phyloP scores from a whole-genome alignment of 176 grass and related monocot species.

The Puya raimondii region DNA sequence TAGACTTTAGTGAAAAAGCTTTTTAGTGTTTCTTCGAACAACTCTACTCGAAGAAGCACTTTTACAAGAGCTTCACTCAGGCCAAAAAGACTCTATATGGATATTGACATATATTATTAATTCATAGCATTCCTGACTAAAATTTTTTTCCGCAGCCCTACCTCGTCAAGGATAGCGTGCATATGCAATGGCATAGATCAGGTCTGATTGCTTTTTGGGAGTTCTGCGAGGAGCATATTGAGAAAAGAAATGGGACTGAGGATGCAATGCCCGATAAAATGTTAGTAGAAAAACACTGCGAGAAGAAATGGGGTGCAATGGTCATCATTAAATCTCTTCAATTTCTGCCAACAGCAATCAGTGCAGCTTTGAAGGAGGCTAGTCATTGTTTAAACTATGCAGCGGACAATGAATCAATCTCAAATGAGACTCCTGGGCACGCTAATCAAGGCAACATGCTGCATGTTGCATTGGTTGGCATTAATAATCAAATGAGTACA shows the following conservation, averaged over 20 bases:
- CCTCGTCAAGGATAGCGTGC: slow-evolving; percentile 73
- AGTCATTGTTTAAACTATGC: slow-evolving; percentile 28
- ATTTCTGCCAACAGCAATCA: slow-evolving; percentile 60
- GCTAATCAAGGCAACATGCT: slow-evolving; percentile 71
- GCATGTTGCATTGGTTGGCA: slow-evolving; percentile 94
- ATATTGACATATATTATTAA: background rate
- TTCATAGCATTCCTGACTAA: background rate
- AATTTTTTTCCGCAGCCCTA: slow-evolving; percentile 46
- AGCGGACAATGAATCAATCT: slow-evolving; percentile 24
- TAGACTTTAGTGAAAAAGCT: no score
- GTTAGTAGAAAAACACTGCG: slow-evolving; percentile 44
- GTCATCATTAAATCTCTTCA: slow-evolving; percentile 96
- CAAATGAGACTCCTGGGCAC: slow-evolving; percentile 25
- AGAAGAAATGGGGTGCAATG: slow-evolving; percentile 84
- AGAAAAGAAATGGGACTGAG: slow-evolving; percentile 49
- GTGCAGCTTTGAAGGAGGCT: slow-evolving; percentile 73
- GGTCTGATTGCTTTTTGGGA: slow-evolving; percentile 92
- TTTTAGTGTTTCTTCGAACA: no score
- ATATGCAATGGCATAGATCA: slow-evolving; percentile 90
- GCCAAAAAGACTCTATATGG: background rate
- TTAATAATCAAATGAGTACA: slow-evolving; percentile 96
- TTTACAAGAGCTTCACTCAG: no score
- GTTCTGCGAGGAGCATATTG: slow-evolving; percentile 76
- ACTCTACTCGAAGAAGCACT: no score
- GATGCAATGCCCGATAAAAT: slow-evolving; percentile 22